A percentile compares a stretch with the other conserved stretches of the same genome.
Conservation (phyloP, 164 flowering plant genomes). For the Paratinospora sagittata region DNA sequence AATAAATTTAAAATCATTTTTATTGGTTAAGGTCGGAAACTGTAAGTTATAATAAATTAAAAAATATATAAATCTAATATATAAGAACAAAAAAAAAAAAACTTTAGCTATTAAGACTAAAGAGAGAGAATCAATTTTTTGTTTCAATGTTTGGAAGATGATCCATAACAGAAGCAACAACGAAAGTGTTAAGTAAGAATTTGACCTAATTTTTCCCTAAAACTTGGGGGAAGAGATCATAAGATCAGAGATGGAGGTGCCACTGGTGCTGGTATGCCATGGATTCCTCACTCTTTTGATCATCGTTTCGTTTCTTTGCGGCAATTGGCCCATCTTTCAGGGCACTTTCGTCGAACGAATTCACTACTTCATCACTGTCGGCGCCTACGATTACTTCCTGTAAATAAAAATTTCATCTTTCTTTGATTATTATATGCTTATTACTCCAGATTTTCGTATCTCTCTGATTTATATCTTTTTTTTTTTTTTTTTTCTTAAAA, state of each 20-base stretch:
- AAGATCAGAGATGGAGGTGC: conserved; percentile 41
- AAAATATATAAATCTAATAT: too few species aligned
- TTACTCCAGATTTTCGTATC: neutral
- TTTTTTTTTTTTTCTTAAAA: neutral
- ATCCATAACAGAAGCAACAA: too few species aligned
- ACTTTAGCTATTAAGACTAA: too few species aligned
- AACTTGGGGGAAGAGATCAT: neutral
- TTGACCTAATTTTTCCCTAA: too few species aligned
- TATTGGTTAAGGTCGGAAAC: too few species aligned
- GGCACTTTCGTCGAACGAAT: conserved; percentile 65
- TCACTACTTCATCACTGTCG: conserved; percentile 70
- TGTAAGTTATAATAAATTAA: too few species aligned
- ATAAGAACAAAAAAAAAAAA: too few species aligned
- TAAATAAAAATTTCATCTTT: conserved; percentile 5
- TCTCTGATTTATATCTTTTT: neutral
- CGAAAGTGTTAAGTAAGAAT: too few species aligned
- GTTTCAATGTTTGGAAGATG: too few species aligned
- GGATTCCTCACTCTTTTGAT: conserved; percentile 53
- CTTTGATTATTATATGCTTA: neutral
- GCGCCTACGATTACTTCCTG: conserved; percentile 80
- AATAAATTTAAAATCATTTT: too few species aligned
- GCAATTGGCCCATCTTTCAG: conserved; percentile 87
- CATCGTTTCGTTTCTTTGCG: conserved; percentile 73
- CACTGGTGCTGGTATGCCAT: conserved; percentile 73
- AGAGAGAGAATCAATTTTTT: too few species aligned